Evolutionary conservation across 2,329 filamentous ascomycete species (phyloP).

Genomic region (Aspergillus alliaceus): DNA sequence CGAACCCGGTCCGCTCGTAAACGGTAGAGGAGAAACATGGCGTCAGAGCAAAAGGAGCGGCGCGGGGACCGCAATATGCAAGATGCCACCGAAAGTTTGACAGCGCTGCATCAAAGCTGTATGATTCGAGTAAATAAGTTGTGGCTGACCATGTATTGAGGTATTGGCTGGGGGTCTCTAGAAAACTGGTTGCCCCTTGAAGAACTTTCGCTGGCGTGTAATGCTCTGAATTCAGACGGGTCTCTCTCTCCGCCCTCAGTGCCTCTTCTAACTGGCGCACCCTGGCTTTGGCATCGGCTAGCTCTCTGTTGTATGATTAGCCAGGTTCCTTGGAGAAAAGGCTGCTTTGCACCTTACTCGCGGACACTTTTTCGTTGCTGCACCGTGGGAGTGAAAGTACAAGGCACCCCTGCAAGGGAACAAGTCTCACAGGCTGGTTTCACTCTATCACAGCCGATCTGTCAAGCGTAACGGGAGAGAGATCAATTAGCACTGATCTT

Average conservation of each 20-base stretch:
- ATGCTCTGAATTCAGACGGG: background rate
- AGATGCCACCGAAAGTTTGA: constrained; percentile 22
- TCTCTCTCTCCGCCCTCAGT: constrained; percentile 4
- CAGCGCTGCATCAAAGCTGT: constrained; percentile 18
- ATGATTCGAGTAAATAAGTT: constrained; percentile 16
- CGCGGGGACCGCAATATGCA: constrained; percentile 19
- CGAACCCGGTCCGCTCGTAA: constrained; percentile 14
- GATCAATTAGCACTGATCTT: background rate
- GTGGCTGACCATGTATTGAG: background rate
- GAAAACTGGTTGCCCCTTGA: background rate
- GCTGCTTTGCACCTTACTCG: constrained; percentile 14
- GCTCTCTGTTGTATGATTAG: constrained; percentile 14
- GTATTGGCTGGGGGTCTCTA: background rate
- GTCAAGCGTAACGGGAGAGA: background rate
- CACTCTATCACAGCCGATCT: constrained; percentile 28
- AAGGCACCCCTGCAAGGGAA: constrained; percentile 17
- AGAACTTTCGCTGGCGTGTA: background rate
- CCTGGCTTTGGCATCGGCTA: constrained; percentile 20
- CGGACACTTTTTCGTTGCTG: constrained; percentile 17
- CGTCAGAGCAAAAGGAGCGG: constrained; percentile 15
- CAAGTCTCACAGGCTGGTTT: constrained; percentile 27
- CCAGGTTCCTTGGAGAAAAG: background rate
- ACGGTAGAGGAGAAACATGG: constrained; percentile 17
- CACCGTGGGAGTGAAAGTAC: constrained; percentile 18
- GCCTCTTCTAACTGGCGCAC: constrained; percentile 20